Base-by-base conservation (phyloP, 148 eudicot genomes). In the Arctostaphylos glauca region DNA sequence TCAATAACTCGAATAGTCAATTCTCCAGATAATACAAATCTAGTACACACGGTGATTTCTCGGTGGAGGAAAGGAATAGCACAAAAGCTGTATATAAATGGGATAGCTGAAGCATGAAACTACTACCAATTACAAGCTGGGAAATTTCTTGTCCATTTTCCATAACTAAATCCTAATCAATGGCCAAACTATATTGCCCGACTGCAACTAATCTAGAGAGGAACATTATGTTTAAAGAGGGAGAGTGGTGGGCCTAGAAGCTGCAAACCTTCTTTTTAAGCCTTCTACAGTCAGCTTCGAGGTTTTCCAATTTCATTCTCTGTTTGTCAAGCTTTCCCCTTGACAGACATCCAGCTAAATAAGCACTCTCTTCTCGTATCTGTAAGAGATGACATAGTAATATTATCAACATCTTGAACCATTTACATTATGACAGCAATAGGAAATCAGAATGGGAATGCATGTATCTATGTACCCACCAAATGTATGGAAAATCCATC, bases 341-440 rank as follows among this genome's bases (percentile, higher is more conserved):
- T 56, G 87, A 83, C 72, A 83, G 80, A 43, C 84, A 85, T 85
- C 99, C 99, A 3, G 89, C 88, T 74, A 93, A 86, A 86, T 87
- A 91, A 78, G 80, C 82, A 84, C 99, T 91, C 84, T 90, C 89
- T 76, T 91, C 84, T 80, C 94, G 85, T 31, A 94, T 95, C 98
- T 95, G 93, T 59, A 89, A 82, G 55, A 80, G 68, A 76, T 62
- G 71, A 44, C 47, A 73, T 50, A 18, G 13, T 6, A 31, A 15
- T 21, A 41, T n/a, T 5, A 68, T 50, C 31, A 18, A n/a, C 46
- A 66, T 81, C 64, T 25, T 38, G 38, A 50, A 38, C 44, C 18
- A 68, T n/a, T 55, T 56, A 18, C 53, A 12, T 54, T 52, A 49
- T 43, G 18, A 71, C 18, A 50, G 15, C 48, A 50, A 66, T 71